Conservation (phyloP, 257 asterid species). For the Solanum megistacrolobum region DNA sequence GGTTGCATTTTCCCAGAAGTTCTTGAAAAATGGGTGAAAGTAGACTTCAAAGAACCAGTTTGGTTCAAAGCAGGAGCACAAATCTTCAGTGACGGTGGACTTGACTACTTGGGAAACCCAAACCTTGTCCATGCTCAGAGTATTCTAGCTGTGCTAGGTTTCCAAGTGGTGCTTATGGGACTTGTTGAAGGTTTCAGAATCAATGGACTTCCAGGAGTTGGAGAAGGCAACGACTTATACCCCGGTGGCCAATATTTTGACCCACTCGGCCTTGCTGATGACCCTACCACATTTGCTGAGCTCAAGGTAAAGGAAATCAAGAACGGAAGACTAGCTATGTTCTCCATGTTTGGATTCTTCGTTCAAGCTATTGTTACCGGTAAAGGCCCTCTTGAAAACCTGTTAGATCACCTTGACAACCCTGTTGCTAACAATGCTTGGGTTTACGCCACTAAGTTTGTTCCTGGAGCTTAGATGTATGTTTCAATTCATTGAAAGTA, state of each 20-base stretch:
- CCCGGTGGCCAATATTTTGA: slow-evolving; percentile 37
- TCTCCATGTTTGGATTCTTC: slow-evolving; percentile 62
- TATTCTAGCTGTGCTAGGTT: slow-evolving; percentile 32
- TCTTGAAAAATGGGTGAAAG: slow-evolving; percentile 22
- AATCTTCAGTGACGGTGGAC: slow-evolving; percentile 35
- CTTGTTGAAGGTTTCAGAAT: slow-evolving; percentile 36
- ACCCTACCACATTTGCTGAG: slow-evolving; percentile 47
- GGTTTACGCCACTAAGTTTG: slow-evolving; percentile 39
- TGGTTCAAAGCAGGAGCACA: slow-evolving; percentile 49
- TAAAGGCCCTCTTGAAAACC: slow-evolving; percentile 33
- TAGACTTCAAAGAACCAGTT: slow-evolving; percentile 35
- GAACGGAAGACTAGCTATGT: slow-evolving; percentile 42
- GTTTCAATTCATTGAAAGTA: neutral
- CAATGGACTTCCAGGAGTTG: slow-evolving; percentile 31
- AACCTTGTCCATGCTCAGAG: slow-evolving; percentile 39
- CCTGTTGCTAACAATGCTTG: slow-evolving; percentile 40
- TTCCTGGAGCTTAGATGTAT: slow-evolving; percentile 22
- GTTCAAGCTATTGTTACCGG: slow-evolving; percentile 56
- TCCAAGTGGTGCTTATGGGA: slow-evolving; percentile 40
- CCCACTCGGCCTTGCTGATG: slow-evolving; percentile 42
- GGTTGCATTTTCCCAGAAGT: slow-evolving; percentile 44
- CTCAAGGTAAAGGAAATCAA: slow-evolving; percentile 42
- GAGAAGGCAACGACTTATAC: slow-evolving; percentile 32
- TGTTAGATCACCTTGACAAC: slow-evolving; percentile 34
- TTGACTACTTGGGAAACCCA: slow-evolving; percentile 42